Conservation (phyloP, 306 rosid genomes). For the Cyamopsis tetragonoloba region DNA sequence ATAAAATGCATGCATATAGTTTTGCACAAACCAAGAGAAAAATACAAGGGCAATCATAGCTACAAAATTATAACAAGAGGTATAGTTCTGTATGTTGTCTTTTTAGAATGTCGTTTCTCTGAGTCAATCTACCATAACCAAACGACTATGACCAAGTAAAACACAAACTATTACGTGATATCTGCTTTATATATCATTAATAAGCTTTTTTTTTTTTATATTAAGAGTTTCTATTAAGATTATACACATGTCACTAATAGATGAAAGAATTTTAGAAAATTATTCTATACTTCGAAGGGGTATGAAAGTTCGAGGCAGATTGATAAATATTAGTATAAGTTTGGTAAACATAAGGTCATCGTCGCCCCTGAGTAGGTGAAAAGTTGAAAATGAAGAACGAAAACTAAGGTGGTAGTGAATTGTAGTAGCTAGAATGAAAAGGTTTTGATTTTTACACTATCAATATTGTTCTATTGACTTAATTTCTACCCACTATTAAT, state of each 20-base stretch:
- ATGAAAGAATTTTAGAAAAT: background rate
- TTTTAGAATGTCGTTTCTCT: slow-evolving; percentile 28
- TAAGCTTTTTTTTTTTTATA: background rate
- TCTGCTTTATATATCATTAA: background rate
- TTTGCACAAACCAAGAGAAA: background rate
- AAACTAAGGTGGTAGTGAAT: background rate
- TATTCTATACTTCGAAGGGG: background rate
- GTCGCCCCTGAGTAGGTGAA: slow-evolving; percentile 15
- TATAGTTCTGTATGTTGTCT: background rate
- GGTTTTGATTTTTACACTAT: background rate
- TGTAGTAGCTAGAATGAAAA: background rate
- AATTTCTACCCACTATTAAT: background rate
- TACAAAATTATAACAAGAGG: background rate
- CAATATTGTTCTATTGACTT: background rate
- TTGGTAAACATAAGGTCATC: background rate
- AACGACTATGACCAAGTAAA: slow-evolving; percentile 25
- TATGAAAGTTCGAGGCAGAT: slow-evolving; percentile 11
- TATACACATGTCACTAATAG: background rate
- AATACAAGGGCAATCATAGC: background rate
- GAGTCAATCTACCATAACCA: slow-evolving; percentile 13
- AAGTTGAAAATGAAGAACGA: background rate
- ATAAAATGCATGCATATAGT: background rate
- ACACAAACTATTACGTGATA: slow-evolving; percentile 7
- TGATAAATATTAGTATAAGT: background rate
- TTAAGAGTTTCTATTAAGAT: background rate